Conservation (phyloP, 768 basidiomycete genomes). For the Kwoniella sp. region DNA sequence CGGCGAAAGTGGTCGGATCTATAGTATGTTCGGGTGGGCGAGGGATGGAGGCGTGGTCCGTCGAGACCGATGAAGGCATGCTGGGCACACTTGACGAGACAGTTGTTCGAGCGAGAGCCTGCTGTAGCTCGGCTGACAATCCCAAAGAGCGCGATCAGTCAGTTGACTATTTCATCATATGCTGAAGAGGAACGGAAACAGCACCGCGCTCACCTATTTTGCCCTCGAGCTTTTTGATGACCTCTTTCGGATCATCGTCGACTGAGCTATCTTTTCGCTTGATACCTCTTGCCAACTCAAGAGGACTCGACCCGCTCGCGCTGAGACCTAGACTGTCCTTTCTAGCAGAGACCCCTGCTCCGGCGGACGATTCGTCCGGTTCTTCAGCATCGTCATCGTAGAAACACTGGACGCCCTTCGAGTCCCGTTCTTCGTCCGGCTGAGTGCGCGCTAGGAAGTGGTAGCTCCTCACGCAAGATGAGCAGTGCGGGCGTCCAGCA, state of each 20-base stretch:
- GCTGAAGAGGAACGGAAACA: neutral
- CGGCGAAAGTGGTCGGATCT: slow-evolving; percentile 6
- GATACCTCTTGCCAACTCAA: neutral
- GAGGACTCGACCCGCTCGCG: slow-evolving; percentile 4
- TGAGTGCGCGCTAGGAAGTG: slow-evolving; percentile 32
- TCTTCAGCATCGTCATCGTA: slow-evolving; percentile 37
- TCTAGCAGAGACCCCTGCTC: slow-evolving; percentile 30
- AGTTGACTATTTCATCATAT: too few relatives aligned
- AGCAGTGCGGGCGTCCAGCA: slow-evolving; percentile 33
- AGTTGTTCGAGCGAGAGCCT: slow-evolving; percentile 3
- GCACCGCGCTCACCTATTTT: slow-evolving; percentile 31
- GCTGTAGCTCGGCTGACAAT: slow-evolving; percentile 22
- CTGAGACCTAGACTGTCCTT: neutral
- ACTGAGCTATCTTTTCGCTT: slow-evolving; percentile 13
- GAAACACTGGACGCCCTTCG: slow-evolving; percentile 34
- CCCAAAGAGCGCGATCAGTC: neutral
- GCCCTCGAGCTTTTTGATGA: slow-evolving; percentile 31
- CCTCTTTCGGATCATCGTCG: slow-evolving; percentile 25
- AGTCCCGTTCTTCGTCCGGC: slow-evolving; percentile 38
- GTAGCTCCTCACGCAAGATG: slow-evolving; percentile 28
- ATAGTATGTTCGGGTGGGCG: neutral
- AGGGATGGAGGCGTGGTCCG: neutral
- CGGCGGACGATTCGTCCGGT: slow-evolving; percentile 54
- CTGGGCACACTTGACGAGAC: neutral
- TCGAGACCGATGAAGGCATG: neutral